These are phyloP conservation scores for Kwoniella bestiolae DNA, from an alignment of 768 basidiomycete genomes.

Conservation along the genomic window DNA sequence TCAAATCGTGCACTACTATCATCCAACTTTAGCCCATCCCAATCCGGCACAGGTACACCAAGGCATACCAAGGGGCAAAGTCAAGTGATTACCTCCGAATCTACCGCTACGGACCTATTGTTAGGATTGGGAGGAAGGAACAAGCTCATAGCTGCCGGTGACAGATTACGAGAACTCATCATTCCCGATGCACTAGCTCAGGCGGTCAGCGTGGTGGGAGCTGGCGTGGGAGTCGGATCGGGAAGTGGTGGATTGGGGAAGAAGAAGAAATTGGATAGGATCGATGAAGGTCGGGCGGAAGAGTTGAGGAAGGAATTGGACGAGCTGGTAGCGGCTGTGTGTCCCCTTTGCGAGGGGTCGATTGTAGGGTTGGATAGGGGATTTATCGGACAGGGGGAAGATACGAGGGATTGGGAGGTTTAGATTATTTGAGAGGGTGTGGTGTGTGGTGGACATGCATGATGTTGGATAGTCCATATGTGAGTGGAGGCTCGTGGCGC, in stretches of 20 bases:
- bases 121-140: slow-evolving; percentile 53
- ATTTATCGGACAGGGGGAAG: slow-evolving; percentile 74
- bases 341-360: slow-evolving; percentile 85
- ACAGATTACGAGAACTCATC: slow-evolving; percentile 86
- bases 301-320: slow-evolving; percentile 82
- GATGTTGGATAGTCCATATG: too few species aligned
- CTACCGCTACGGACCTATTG: slow-evolving; percentile 47
- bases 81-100: slow-evolving; percentile 37
- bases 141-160: slow-evolving; percentile 84
- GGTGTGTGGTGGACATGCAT: neutral
- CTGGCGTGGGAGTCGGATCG: slow-evolving; percentile 48
- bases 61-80: slow-evolving; percentile 11
- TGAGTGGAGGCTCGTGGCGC: too few species aligned
- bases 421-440: slow-evolving; percentile 17
- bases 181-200: slow-evolving; percentile 89
- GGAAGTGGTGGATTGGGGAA: slow-evolving; percentile 47
- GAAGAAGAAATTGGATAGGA: slow-evolving; percentile 61
- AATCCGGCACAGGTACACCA: slow-evolving; percentile 34
- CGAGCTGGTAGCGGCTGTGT: slow-evolving; percentile 81
- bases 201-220: slow-evolving; percentile 65
- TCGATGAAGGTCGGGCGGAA: slow-evolving; percentile 68
- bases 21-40: slow-evolving; percentile 32
- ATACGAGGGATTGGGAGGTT: slow-evolving; percentile 61
- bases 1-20: slow-evolving; percentile 44
- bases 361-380: slow-evolving; percentile 86